phyloP scores from a whole-genome alignment of 257 asterid species.

The Misopates orontium region DNA sequence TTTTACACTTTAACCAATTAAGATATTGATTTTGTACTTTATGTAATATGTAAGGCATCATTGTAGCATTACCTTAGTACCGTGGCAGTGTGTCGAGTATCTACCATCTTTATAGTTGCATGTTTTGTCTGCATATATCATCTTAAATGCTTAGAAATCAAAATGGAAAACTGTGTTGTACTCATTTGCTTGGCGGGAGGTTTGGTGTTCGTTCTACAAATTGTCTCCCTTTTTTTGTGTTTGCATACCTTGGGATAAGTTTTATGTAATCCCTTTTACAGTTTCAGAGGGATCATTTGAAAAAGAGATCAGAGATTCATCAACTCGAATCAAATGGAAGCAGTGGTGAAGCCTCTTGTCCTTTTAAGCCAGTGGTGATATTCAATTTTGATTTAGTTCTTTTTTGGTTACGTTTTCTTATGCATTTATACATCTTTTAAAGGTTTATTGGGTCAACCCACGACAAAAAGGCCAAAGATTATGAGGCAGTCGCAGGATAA shows the following conservation, averaged over 20 bases:
- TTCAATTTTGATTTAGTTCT: conserved; percentile 24
- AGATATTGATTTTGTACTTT: conserved; percentile 1
- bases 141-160: conserved; percentile 2
- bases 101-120: conserved; percentile 2
- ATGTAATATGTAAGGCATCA: neutral
- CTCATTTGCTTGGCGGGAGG: neutral
- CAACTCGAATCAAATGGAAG: conserved; percentile 72
- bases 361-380: conserved; percentile 16
- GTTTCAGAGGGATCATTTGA: conserved; percentile 65
- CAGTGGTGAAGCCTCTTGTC: conserved; percentile 48
- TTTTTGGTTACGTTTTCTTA: conserved; percentile 26
- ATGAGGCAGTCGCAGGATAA: conserved; percentile 67
- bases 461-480: conserved; percentile 74
- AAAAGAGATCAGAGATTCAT: conserved; percentile 65
- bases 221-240: neutral
- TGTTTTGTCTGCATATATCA: conserved; percentile 6
- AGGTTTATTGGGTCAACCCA: conserved; percentile 81
- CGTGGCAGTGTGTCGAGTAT: conserved; percentile 18
- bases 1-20: conserved; percentile 9
- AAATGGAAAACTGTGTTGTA: neutral
- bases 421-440: conserved; percentile 33
- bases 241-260: conserved; percentile 5
- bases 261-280: conserved; percentile 29
- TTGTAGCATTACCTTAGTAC: conserved; percentile 10
- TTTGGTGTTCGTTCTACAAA: neutral